Evolutionary conservation across 1,284 basidiomycete species (phyloP).

Genomic region (Marasmius sp.): DNA sequence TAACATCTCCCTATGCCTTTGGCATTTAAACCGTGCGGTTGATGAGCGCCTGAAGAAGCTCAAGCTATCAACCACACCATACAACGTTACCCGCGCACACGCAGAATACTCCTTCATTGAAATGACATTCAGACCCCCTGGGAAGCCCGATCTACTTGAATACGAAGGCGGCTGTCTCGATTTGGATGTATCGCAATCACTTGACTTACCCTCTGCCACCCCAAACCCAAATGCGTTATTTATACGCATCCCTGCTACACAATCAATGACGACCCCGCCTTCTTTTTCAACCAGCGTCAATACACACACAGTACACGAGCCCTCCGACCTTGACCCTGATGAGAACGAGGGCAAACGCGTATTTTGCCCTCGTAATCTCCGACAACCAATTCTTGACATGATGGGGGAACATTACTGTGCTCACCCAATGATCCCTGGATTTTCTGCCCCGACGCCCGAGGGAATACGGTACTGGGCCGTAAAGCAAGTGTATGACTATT

Average conservation of each 20-base stretch:
- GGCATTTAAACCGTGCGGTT: constrained; percentile 26
- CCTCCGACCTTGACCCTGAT: not conserved
- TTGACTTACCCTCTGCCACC: not conserved
- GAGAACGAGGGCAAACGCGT: not conserved
- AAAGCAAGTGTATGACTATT: constrained; percentile 27
- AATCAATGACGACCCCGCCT: not conserved
- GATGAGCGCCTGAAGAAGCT: constrained; percentile 17
- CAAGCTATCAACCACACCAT: constrained; percentile 28
- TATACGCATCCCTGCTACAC: not conserved
- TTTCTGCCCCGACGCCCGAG: constrained; percentile 19
- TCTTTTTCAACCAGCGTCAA: no score
- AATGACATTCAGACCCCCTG: constrained; percentile 17
- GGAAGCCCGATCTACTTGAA: constrained; percentile 15
- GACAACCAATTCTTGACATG: constrained; percentile 20
- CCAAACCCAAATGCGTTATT: not conserved
- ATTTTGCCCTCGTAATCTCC: constrained; percentile 15
- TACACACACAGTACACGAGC: not conserved
- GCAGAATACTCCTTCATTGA: constrained; percentile 27
- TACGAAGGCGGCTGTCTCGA: constrained; percentile 18
- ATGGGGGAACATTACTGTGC: constrained; percentile 26
- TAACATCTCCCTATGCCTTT: constrained; percentile 28
- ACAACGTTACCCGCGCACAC: constrained; percentile 18
- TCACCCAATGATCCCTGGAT: constrained; percentile 31
- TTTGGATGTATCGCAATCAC: not conserved
- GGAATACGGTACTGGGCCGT: constrained; percentile 29